Evolutionary conservation across 2,329 filamentous ascomycete species (phyloP).

Genomic region (Diaporthe sp.): DNA sequence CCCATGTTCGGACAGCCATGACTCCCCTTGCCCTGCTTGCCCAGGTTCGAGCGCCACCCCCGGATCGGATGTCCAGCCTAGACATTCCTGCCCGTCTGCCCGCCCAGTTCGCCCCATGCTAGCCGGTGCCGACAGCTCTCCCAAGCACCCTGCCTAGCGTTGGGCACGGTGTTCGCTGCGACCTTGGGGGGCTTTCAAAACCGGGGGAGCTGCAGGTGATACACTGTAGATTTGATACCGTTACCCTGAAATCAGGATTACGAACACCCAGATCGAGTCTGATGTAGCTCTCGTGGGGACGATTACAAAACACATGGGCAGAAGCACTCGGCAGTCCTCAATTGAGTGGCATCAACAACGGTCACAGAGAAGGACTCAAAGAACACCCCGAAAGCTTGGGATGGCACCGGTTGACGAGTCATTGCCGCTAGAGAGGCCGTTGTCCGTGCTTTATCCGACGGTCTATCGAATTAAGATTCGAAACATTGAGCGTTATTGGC

Average conservation of each 20-base stretch:
- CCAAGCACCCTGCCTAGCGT: neutral
- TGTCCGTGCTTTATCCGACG: constrained; percentile 24
- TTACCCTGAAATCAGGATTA: neutral
- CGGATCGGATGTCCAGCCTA: neutral
- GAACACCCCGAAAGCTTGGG: constrained; percentile 1
- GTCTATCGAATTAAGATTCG: constrained; percentile 15
- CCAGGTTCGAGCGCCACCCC: neutral
- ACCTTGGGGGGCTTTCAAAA: neutral
- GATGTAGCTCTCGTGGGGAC: neutral
- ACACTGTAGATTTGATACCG: neutral
- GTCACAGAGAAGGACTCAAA: neutral
- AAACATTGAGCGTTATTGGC: constrained; percentile 2
- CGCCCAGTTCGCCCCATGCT: too few species aligned
- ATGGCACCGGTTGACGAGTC: constrained; percentile 26
- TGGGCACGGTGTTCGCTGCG: constrained; percentile 18
- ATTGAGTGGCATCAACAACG: neutral
- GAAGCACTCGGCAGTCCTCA: neutral
- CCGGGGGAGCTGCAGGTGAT: neutral
- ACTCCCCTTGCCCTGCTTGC: constrained; percentile 14
- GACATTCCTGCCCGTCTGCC: neutral
- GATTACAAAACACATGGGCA: neutral
- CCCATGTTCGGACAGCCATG: constrained; percentile 24
- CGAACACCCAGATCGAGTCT: neutral
- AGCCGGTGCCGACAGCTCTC: neutral
- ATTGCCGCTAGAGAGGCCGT: neutral